Evolutionary conservation across 768 basidiomycete genomes (phyloP), one percentile per base, ranked within the genome.

Genomic region (Dioszegia crocea): DNA sequence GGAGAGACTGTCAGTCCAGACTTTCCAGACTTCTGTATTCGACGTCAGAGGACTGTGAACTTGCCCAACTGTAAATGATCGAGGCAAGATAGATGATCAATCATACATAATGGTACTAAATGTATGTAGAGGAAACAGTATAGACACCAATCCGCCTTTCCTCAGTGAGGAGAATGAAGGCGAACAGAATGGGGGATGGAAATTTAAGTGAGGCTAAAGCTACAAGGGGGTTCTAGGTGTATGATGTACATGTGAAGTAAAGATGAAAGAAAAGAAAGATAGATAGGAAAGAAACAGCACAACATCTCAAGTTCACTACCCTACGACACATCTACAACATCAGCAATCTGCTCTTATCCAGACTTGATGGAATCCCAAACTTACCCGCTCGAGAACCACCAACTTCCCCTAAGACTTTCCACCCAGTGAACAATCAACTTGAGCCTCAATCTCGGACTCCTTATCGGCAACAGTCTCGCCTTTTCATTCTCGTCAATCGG

Each of bases 351-450:
- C 31, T n/a, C 51, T 40, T 38, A 9, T 5, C 27, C 17, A 14
- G 30, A 17, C 24, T 9, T 17, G 40, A 33, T 49, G 30, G 51
- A 27, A n/a, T n/a, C n/a, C 23, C 6, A 41, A 12, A 53, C 51
- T 53, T 24, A 53, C 51, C 51, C 51, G 51, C 51, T 53, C 30
- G 49, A 50, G 62, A 58, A 78, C 77, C 77, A 78, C 77, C 77
- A 78, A n/a, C 68, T 71, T 1, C 68, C 67, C 46, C 74, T 49
- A 4, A 88, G 78, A 70, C 84, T 83, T 79, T 96, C 91, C 68
- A 97, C 93, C 94, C 94, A 98, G 69, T 91, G 88, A 26, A 89
- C 88, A 58, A 96, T 87, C 67, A 98, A 81, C 56, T 87, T 81
- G 54, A 98, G 78, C 30, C 94, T 82, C 61, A 96, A 80, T 26